Evolutionary conservation across 164 flowering plant genomes (phyloP).

Genomic region (Vitis vinifera): DNA sequence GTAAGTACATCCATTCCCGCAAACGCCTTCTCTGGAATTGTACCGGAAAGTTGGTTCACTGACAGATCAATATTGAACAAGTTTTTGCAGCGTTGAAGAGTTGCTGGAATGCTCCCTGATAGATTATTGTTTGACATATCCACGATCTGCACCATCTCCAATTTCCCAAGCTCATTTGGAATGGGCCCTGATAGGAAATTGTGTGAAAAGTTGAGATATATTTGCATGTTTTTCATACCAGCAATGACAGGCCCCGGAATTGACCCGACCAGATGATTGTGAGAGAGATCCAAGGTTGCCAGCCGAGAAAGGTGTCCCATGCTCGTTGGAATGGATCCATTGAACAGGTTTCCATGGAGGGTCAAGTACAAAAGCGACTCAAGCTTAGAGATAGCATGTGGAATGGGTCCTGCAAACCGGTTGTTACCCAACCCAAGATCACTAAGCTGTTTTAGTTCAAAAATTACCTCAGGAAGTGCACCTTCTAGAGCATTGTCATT

Average conservation of each 20-base stretch:
- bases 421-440: constrained; percentile 48
- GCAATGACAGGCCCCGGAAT: constrained; percentile 52
- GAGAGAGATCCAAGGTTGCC: constrained; percentile 58
- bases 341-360: constrained; percentile 61
- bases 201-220: constrained; percentile 58
- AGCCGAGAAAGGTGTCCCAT: constrained; percentile 43
- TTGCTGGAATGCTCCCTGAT: constrained; percentile 56
- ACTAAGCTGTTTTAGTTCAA: constrained; percentile 45
- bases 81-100: constrained; percentile 54
- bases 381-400: constrained; percentile 51
- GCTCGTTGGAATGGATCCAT: constrained; percentile 59
- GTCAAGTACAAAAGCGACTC: constrained; percentile 52
- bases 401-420: constrained; percentile 59
- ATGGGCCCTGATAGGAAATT: constrained; percentile 49
- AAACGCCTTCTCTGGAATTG: constrained; percentile 40
- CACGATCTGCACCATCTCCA: constrained; percentile 67
- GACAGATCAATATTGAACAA: constrained; percentile 64
- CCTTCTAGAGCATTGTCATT: constrained; percentile 55
- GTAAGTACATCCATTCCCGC: constrained; percentile 27
- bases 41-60: constrained; percentile 49
- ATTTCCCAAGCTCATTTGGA: constrained; percentile 62
- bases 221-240: constrained; percentile 44
- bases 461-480: constrained; percentile 46
- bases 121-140: constrained; percentile 75
- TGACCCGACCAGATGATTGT: constrained; percentile 57